Conservation (phyloP, 139 green algal genomes). For the Pleodorina starrii region DNA sequence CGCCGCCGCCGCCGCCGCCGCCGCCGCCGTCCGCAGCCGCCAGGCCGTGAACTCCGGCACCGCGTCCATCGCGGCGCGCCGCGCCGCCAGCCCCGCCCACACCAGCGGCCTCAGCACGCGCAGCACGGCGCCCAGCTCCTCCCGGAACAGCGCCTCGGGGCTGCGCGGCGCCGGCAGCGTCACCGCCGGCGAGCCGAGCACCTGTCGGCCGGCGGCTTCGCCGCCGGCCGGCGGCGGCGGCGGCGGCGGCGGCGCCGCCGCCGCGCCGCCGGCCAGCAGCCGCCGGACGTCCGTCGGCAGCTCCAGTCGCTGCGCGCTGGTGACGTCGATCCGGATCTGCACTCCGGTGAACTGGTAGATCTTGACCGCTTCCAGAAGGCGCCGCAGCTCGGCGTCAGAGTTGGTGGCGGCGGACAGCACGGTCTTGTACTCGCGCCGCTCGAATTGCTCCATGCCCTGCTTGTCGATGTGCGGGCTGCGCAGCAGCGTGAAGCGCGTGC, state of each 20-base stretch:
- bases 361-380: slow-evolving; percentile 59
- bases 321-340: slow-evolving; percentile 45
- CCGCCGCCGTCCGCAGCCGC: neutral
- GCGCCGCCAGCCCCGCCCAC: slow-evolving; percentile 36
- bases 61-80: slow-evolving; percentile 17
- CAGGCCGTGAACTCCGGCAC: slow-evolving; percentile 26
- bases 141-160: neutral
- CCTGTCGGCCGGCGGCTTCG: neutral
- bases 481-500: slow-evolving; percentile 46
- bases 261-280: slow-evolving; percentile 20
- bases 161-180: slow-evolving; percentile 8
- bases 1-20: neutral
- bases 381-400: slow-evolving; percentile 44
- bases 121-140: slow-evolving; percentile 35
- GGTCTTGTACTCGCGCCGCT: slow-evolving; percentile 60
- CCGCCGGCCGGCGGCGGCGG: neutral
- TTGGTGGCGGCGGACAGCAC: slow-evolving; percentile 48
- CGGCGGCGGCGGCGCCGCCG: neutral
- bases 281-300: slow-evolving; percentile 10
- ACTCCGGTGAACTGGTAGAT: slow-evolving; percentile 66
- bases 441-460: slow-evolving; percentile 64
- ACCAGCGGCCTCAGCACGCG: slow-evolving; percentile 46
- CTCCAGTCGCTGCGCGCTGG: slow-evolving; percentile 19
- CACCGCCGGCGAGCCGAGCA: neutral
- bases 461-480: slow-evolving; percentile 67